Evolutionary conservation across 2,329 filamentous ascomycete species (phyloP).

Genomic region (Aotearoamyces nothofagi): DNA sequence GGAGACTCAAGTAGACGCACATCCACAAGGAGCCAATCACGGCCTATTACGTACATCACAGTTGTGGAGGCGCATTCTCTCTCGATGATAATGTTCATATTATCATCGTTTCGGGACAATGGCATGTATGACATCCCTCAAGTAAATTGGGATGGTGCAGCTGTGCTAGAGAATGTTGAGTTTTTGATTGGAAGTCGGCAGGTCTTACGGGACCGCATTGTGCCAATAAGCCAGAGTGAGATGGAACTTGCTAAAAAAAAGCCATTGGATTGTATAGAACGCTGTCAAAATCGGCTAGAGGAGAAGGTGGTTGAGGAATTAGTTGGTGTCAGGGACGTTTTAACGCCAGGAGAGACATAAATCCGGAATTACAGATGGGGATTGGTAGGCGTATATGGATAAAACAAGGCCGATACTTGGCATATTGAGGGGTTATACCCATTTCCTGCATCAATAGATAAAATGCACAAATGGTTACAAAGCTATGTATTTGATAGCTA

Average conservation of each 20-base stretch:
- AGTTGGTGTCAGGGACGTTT: slow-evolving; percentile 19
- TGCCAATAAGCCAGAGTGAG: slow-evolving; percentile 61
- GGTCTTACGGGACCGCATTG: slow-evolving; percentile 54
- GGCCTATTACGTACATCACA: slow-evolving; percentile 53
- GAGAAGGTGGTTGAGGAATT: slow-evolving; percentile 60
- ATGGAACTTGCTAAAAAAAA: slow-evolving; percentile 38
- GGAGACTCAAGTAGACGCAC: slow-evolving; percentile 35
- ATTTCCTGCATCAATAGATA: too few species aligned
- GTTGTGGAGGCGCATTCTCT: slow-evolving; percentile 69
- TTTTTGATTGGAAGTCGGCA: slow-evolving; percentile 60
- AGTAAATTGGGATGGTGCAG: slow-evolving; percentile 59
- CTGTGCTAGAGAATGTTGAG: slow-evolving; percentile 69
- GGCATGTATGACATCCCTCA: slow-evolving; percentile 60
- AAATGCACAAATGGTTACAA: too few species aligned
- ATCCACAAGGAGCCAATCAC: slow-evolving; percentile 22
- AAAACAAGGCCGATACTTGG: too few species aligned
- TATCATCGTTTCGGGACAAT: slow-evolving; percentile 47
- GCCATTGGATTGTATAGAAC: slow-evolving; percentile 11
- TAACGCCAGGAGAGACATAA: too few species aligned
- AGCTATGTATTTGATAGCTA: too few species aligned
- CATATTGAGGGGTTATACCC: too few species aligned
- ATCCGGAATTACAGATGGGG: too few species aligned
- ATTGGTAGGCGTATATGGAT: too few species aligned
- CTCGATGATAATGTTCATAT: slow-evolving; percentile 57
- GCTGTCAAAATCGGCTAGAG: slow-evolving; percentile 53